These are phyloP conservation scores for Xylaria intraflava DNA, from an alignment of 495 filamentous ascomycete species.

Conservation along the genomic window DNA sequence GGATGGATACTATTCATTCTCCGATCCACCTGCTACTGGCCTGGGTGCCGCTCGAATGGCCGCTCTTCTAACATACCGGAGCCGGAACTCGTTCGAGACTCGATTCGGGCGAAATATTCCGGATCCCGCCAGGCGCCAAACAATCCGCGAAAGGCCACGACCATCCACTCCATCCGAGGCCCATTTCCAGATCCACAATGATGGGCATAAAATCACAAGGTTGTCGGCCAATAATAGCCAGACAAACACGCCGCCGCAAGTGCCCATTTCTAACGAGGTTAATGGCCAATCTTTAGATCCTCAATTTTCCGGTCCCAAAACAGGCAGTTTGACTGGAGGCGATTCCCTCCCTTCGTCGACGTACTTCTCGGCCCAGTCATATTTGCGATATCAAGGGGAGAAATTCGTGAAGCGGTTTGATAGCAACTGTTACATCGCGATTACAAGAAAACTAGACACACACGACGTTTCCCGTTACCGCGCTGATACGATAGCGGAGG, in stretches of 20 bases:
- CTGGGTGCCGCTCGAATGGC: constrained; percentile 95
- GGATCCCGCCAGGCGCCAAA: constrained; percentile 71
- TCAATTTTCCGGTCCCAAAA: constrained; percentile 65
- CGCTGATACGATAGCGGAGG: constrained; percentile 55
- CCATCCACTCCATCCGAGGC: constrained; percentile 66
- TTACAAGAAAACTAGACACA: constrained; percentile 97
- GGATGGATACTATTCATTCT: constrained; percentile 85
- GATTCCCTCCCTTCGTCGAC: constrained; percentile 58
- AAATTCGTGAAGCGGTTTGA: constrained; percentile 98
- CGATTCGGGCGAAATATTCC: constrained; percentile 91
- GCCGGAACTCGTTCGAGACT: constrained; percentile 92
- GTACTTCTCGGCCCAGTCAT: constrained; percentile 95
- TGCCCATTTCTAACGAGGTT: constrained; percentile 33
- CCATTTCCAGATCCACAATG: constrained; percentile 93
- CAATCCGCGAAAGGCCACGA: constrained; percentile 60
- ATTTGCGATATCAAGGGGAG: constrained; percentile 92
- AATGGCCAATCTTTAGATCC: constrained; percentile 49
- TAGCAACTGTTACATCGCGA: constrained; percentile 97
- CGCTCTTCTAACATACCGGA: constrained; percentile 89
- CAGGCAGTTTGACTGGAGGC: constrained; percentile 28
- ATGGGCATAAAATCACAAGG: constrained; percentile 65
- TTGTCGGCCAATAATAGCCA: constrained; percentile 33
- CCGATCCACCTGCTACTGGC: constrained; percentile 75
- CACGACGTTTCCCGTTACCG: constrained; percentile 84
- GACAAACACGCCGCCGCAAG: constrained; percentile 30